Evolutionary conservation across 169 alveolate species (phyloP), one percentile per base, ranked within the genome.

Genomic region (Plasmodium fragile): DNA sequence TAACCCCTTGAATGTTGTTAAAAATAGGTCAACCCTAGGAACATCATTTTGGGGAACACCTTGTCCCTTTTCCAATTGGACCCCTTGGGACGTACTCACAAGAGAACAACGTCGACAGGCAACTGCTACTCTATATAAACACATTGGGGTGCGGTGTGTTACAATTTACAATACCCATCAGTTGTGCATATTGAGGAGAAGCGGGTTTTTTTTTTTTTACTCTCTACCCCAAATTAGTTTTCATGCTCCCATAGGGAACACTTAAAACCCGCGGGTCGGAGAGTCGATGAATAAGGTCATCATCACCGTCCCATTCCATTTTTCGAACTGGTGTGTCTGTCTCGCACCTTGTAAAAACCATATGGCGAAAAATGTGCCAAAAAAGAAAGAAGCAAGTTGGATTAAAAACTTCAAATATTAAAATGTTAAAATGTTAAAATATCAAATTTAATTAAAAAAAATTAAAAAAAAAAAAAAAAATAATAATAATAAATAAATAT

Each of bases 401-500:
- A 45, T 45, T 59, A 59, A 59, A 59, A 22, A 59, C 18, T 59
- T 59, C 75, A 59, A 22, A 59, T 59, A 10, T 59, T 59, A 59
- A n/a, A n/a, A n/a, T n/a, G n/a, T n/a, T n/a, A n/a, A n/a, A 59
- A 18, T 59, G n/a, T 59, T 59, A 59, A 59, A 59, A 59, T 59
- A 59, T 18, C 32, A 65, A 65, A 65, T 65, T 65, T 65, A 65
- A 65, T 65, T 65, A 45, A 81, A 81, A 81, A 81, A 81, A 75
- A 3, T 81, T 78, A 41, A 18, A 41, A 41, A 78, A 78, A 39
- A 34, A 75, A 41, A 77, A 39, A 77, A 7, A 41, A 34, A 45
- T 10, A 43, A 43, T 6, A 41, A 41, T 41, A 41, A 41, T 6
- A 41, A 41, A 39, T 4, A 39, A 0, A 45, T 11, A 45, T 32